phyloP scores from a whole-genome alignment of 192 early-diverging fungal species.

The Coemansia sp. region DNA sequence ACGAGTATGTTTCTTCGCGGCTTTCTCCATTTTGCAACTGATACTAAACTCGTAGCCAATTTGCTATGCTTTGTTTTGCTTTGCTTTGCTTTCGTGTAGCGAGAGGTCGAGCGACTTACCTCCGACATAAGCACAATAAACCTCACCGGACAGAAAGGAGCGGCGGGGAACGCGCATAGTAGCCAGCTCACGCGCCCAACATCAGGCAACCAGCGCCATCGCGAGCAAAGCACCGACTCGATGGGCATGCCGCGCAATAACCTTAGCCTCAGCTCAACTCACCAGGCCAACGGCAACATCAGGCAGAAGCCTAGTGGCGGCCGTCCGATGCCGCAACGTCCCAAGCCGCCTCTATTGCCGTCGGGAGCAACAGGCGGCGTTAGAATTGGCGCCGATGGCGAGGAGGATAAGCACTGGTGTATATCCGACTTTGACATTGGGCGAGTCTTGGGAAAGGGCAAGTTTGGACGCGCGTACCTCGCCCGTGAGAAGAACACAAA shows the following conservation, averaged over 20 bases:
- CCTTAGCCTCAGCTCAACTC: not conserved
- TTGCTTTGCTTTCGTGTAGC: slow-evolving; percentile 12
- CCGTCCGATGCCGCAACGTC: slow-evolving; percentile 4
- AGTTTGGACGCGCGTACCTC: slow-evolving; percentile 93
- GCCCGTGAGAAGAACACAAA: slow-evolving; percentile 84
- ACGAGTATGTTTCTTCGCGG: no score
- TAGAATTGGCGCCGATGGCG: not conserved
- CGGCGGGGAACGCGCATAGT: slow-evolving; percentile 2
- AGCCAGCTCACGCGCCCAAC: slow-evolving; percentile 4
- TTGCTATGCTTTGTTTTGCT: no score
- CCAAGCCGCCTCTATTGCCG: not conserved
- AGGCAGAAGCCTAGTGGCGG: not conserved
- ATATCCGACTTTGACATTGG: slow-evolving; percentile 92
- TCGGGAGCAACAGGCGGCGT: not conserved
- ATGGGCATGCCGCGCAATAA: not conserved
- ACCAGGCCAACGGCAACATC: not conserved
- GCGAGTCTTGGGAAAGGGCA: slow-evolving; percentile 84
- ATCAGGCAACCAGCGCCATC: slow-evolving; percentile 12
- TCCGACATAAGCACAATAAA: slow-evolving; percentile 38
- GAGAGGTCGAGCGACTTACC: slow-evolving; percentile 27
- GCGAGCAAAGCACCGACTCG: slow-evolving; percentile 4
- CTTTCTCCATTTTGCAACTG: not conserved
- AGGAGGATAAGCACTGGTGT: slow-evolving; percentile 49
- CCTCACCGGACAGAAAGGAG: slow-evolving; percentile 12
- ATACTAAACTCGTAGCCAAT: not conserved